Evolutionary conservation across 495 filamentous ascomycete genomes (phyloP), one percentile per base, ranked within the genome.

Genomic region (Geoglossum glabrum): DNA sequence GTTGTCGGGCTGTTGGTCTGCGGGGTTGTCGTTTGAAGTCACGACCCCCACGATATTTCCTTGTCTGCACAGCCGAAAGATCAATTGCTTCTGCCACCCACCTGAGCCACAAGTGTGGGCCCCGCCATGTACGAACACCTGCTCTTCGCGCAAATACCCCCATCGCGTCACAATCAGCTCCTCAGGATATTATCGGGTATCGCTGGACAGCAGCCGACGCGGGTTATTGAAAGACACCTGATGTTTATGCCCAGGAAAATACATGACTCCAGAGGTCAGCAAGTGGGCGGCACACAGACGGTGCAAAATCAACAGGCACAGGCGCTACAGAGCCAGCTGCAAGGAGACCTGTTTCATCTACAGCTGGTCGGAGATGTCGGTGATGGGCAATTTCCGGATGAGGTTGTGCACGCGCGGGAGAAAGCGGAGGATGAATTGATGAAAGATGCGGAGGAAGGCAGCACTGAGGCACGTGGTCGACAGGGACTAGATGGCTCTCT

Each of bases 141-240:
- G 19, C 72, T 79, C 49, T 74, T 71, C 67, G 74, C 67, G 40
- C 70, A 73, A 49, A 64, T 79, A 36, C 69, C 76, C 6, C 34
- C 59, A 25, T 57, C 65, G 3, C 72, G 75, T 17, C 73, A 76
- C 64, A 64, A 69, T 62, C 81, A 83, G 68, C 73, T 86, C 47
- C 71, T 85, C 54, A 76, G 82, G 56, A 78, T 86, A 63, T 74
- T 87, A 56, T 76, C 81, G 25, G 83, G 81, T 49, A 66, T 86
- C 57, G 77, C 80, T 28, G 79, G 78, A 60, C 82, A 83, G 78
- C 77, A 80, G 59, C 83, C 83, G 26, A 70, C 73, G 60, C 72
- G 71, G 58, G 68, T 77, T 57, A 59, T 78, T 47, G 77, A 83
- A 64, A 78, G 81, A 55, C 79, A 80, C 62, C 68, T 84, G 61